Evolutionary conservation across 768 basidiomycete species (phyloP).

Genomic region (Tylopilus sp.): DNA sequence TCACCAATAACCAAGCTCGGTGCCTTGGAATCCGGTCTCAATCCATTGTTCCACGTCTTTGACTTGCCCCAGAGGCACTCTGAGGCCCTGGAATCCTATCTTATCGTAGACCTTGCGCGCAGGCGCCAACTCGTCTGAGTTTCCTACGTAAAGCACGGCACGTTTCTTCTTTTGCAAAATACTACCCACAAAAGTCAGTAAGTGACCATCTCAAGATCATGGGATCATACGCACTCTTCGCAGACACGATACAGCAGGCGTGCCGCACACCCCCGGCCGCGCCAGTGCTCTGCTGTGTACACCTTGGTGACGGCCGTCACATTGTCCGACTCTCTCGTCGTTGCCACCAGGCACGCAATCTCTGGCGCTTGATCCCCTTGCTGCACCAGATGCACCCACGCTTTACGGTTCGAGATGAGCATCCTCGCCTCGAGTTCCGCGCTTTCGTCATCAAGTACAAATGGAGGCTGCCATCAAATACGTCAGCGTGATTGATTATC

Average conservation of each 20-base stretch:
- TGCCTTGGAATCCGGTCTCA: conserved; percentile 16
- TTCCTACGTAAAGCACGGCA: conserved; percentile 60
- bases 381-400: conserved; percentile 58
- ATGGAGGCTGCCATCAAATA: conserved; percentile 48
- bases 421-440: conserved; percentile 50
- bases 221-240: conserved; percentile 40
- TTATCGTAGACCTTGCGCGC: conserved; percentile 23
- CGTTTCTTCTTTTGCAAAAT: conserved; percentile 35
- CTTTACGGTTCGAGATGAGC: conserved; percentile 44
- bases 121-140: conserved; percentile 11
- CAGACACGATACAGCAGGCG: conserved; percentile 58
- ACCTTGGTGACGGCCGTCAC: conserved; percentile 74
- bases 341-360: conserved; percentile 66
- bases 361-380: conserved; percentile 23
- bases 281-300: conserved; percentile 52
- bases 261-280: conserved; percentile 55
- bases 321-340: conserved; percentile 54
- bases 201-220: background rate
- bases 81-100: conserved; percentile 22
- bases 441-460: conserved; percentile 38
- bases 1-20: conserved; percentile 19
- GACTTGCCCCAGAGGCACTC: background rate
- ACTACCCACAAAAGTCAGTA: conserved; percentile 15
- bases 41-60: conserved; percentile 18
- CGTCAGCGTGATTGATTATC: background rate